These are phyloP conservation scores for Arachis stenosperma DNA, from an alignment of 306 rosid species.

Conservation along the genomic window DNA sequence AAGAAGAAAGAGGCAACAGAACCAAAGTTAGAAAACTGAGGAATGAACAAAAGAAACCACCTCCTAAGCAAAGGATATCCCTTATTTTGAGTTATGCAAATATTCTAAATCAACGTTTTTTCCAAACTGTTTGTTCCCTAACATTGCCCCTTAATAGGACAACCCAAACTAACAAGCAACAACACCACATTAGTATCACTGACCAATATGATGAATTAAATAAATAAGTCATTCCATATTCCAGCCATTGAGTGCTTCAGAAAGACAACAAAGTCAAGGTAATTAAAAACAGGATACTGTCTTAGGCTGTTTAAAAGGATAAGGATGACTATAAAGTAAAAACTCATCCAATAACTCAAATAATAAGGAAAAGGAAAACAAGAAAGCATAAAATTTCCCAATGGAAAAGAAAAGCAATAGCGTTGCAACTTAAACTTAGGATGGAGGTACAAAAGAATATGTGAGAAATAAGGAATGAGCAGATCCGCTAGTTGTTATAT, in stretches of 20 bases:
- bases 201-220: slow-evolving; percentile 44
- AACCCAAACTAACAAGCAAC: slow-evolving; percentile 51
- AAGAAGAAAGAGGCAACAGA: not conserved
- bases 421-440: slow-evolving; percentile 22
- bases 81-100: slow-evolving; percentile 38
- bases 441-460: slow-evolving; percentile 22
- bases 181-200: slow-evolving; percentile 41
- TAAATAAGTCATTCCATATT: slow-evolving; percentile 49
- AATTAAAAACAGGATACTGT: slow-evolving; percentile 47
- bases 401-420: not conserved
- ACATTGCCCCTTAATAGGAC: slow-evolving; percentile 46
- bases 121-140: slow-evolving; percentile 46
- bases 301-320: slow-evolving; percentile 41
- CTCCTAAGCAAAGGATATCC: slow-evolving; percentile 45
- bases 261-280: slow-evolving; percentile 40
- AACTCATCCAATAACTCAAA: slow-evolving; percentile 34
- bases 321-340: slow-evolving; percentile 20
- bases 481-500: slow-evolving; percentile 30
- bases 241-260: slow-evolving; percentile 42
- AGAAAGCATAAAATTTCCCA: slow-evolving; percentile 1
- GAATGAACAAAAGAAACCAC: slow-evolving; percentile 23
- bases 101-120: slow-evolving; percentile 34
- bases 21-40: slow-evolving; percentile 28
- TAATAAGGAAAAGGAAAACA: slow-evolving; percentile 3
- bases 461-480: slow-evolving; percentile 23